A percentile compares a stretch with the other conserved stretches of the same genome.
phyloP scores from a whole-genome alignment of 78 protist genomes.

The Guillardia theta region DNA sequence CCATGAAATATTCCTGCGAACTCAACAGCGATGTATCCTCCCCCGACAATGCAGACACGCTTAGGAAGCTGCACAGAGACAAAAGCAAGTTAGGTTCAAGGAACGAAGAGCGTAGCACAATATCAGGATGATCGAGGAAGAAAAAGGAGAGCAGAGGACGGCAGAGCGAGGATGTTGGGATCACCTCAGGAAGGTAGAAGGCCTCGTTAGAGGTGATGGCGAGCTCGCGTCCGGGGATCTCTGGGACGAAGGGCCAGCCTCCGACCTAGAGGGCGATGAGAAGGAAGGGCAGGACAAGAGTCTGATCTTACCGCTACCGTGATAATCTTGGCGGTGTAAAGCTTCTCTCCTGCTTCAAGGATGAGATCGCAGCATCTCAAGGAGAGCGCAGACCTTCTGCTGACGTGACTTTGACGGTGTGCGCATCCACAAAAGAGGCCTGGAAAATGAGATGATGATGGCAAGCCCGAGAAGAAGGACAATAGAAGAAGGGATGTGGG shows the following conservation, averaged over 20 bases:
- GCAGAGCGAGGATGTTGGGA: neutral
- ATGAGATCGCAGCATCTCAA: too few relatives aligned
- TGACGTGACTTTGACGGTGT: conserved; percentile 62
- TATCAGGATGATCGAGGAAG: neutral
- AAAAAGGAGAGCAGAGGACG: neutral
- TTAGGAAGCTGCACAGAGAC: neutral
- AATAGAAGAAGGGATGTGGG: too few relatives aligned
- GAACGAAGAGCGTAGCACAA: neutral
- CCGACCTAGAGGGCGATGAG: conserved; percentile 73
- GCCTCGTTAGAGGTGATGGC: conserved; percentile 88
- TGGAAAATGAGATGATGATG: too few relatives aligned
- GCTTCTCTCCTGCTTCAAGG: too few relatives aligned
- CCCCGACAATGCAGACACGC: conserved; percentile 46
- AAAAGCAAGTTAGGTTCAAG: neutral
- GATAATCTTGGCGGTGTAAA: conserved; percentile 9
- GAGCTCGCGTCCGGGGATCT: conserved; percentile 64
- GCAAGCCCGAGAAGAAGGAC: too few relatives aligned
- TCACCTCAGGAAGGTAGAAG: conserved; percentile 62
- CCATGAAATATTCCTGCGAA: conserved; percentile 17
- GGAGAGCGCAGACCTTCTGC: too few relatives aligned
- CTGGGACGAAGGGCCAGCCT: neutral
- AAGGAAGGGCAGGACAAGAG: neutral
- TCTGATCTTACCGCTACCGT: conserved; percentile 69
- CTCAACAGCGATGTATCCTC: conserved; percentile 54
- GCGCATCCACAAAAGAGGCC: conserved; percentile 75